These are phyloP conservation scores for Geotrichum fermentans DNA, from an alignment of 1,139 yeast species.

Conservation along the genomic window DNA sequence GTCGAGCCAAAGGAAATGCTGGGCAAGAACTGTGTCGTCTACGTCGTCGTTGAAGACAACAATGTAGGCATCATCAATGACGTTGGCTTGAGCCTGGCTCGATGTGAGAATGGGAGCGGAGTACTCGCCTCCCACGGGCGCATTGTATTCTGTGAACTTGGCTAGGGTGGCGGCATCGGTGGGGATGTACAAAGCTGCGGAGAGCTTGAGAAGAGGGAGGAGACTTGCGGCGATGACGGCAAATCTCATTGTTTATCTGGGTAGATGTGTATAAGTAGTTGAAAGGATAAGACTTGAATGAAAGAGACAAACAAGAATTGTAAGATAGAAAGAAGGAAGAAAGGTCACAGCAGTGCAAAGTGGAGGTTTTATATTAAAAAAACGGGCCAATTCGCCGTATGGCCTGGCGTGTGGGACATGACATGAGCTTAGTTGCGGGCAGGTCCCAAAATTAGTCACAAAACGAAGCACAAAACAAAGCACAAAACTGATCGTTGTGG, in stretches of 20 bases:
- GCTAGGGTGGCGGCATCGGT: conserved; percentile 12
- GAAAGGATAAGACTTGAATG: conserved; percentile 1
- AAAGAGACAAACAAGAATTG: conserved; percentile 7
- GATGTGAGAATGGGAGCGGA: conserved; percentile 20
- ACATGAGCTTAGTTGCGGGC: no score
- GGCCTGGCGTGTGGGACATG: no score
- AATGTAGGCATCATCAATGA: conserved; percentile 21
- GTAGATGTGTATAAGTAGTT: not conserved
- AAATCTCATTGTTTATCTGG: conserved; percentile 32
- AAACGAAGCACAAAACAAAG: no score
- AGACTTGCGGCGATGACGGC: conserved; percentile 38
- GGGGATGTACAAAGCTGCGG: conserved; percentile 63
- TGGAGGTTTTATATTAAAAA: not conserved
- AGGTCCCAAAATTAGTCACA: no score
- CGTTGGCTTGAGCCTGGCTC: conserved; percentile 16
- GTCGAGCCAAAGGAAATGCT: conserved; percentile 21
- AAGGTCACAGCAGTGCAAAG: not conserved
- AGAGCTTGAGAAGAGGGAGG: conserved; percentile 50
- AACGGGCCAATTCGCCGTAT: no score
- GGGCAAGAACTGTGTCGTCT: conserved; percentile 14
- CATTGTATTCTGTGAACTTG: not conserved
- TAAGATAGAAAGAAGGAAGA: conserved; percentile 1
- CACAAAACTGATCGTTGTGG: no score
- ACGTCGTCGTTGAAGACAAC: conserved; percentile 21
- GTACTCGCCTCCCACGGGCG: not conserved